Conservation (phyloP, 2,329 filamentous ascomycete species). For the Metarhizium rileyi region DNA sequence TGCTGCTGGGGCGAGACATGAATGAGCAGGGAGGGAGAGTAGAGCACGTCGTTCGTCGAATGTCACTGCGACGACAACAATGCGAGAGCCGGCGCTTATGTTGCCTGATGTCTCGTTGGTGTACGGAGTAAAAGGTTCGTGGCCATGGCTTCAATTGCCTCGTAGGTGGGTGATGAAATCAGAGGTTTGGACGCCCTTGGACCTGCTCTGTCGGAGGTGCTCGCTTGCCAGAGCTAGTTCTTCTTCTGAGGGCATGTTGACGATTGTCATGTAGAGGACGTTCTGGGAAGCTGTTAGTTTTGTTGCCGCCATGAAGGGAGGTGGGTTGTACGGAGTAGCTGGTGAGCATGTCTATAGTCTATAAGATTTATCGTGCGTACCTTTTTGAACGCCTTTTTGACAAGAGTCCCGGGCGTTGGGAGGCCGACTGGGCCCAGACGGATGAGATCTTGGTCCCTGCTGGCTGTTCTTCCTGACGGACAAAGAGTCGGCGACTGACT, state of each 20-base stretch:
- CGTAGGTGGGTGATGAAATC: not conserved
- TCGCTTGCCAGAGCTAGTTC: constrained; percentile 6
- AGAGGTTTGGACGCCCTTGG: not conserved
- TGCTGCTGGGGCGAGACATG: not conserved
- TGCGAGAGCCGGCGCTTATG: not conserved
- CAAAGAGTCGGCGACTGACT: not conserved
- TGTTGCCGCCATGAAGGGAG: too few species aligned
- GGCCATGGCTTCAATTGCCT: not conserved
- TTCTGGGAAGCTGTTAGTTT: constrained; percentile 3
- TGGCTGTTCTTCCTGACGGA: not conserved
- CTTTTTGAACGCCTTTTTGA: not conserved
- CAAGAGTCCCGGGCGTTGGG: not conserved
- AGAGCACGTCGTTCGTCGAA: not conserved
- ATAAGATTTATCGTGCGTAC: not conserved
- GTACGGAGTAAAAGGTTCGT: not conserved
- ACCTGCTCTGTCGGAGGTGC: not conserved
- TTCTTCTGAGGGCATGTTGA: constrained; percentile 10
- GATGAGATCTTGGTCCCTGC: not conserved
- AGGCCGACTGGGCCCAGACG: not conserved
- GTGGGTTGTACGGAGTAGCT: not conserved
- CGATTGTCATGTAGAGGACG: constrained; percentile 11
- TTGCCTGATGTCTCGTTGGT: not conserved
- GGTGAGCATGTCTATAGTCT: not conserved
- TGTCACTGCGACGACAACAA: not conserved
- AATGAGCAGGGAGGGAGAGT: not conserved